Conservation (phyloP, 2,329 filamentous ascomycete genomes). For the Botrytis deweyae region DNA sequence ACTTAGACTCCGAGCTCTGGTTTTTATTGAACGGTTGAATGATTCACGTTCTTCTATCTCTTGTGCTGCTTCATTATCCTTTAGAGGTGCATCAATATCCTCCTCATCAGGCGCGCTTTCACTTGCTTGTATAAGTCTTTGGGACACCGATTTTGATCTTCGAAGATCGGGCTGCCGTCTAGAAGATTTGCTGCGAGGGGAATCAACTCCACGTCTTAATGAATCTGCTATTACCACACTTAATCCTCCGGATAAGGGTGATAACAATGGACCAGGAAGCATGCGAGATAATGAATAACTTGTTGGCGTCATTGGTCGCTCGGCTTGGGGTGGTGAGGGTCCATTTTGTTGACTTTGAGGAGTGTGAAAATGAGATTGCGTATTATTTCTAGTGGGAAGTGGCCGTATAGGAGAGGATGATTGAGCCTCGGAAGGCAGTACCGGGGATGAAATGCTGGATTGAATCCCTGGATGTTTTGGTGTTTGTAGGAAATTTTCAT, state of each 20-base stretch:
- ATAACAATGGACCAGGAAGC: conserved; percentile 57
- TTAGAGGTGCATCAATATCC: conserved; percentile 23
- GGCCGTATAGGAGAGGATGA: conserved; percentile 26
- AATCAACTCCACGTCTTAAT: conserved; percentile 55
- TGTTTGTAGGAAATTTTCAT: conserved; percentile 29
- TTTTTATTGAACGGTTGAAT: conserved; percentile 27
- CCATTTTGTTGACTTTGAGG: conserved; percentile 36
- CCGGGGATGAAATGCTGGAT: conserved; percentile 33
- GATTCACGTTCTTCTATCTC: conserved; percentile 29
- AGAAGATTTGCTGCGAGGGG: conserved; percentile 38
- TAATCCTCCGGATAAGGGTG: conserved; percentile 59
- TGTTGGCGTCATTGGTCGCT: conserved; percentile 42
- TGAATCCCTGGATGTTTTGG: conserved; percentile 31
- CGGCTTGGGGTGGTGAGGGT: conserved; percentile 41
- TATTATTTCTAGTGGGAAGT: conserved; percentile 32
- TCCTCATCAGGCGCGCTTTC: conserved; percentile 28
- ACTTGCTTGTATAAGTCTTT: conserved; percentile 28
- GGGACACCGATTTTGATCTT: conserved; percentile 35
- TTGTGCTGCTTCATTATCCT: conserved; percentile 15
- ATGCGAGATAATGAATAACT: conserved; percentile 53
- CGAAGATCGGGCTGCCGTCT: conserved; percentile 35
- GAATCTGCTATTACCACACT: conserved; percentile 65
- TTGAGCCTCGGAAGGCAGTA: conserved; percentile 38
- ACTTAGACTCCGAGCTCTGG: conserved; percentile 36
- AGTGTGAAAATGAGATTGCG: conserved; percentile 35